These are phyloP conservation scores for Candida cerambycidarum DNA, from an alignment of 805 yeast genomes.

Conservation along the genomic window DNA sequence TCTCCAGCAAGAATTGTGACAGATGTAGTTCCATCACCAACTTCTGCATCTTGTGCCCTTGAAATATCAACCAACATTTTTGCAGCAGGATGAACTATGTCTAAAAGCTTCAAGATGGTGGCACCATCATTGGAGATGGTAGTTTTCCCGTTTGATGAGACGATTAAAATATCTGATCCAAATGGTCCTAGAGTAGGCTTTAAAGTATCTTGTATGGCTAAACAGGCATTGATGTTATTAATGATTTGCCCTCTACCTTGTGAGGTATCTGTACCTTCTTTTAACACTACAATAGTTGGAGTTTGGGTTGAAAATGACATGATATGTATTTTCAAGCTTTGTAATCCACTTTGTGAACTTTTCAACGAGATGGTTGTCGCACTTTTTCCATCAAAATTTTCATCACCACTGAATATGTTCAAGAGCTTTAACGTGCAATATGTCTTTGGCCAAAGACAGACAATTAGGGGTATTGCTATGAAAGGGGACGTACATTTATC, in stretches of 20 bases:
- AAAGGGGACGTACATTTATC: slow-evolving; percentile 44
- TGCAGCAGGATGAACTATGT: slow-evolving; percentile 98
- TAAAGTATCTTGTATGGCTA: slow-evolving; percentile 94
- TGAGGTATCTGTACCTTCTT: slow-evolving; percentile 96
- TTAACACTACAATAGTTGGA: slow-evolving; percentile 96
- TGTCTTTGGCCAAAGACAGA: slow-evolving; percentile 4
- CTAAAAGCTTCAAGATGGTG: slow-evolving; percentile 85
- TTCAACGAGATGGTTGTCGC: slow-evolving; percentile 13
- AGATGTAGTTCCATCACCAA: slow-evolving; percentile 97
- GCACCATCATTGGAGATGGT: slow-evolving; percentile 99
- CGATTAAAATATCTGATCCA: slow-evolving; percentile 93
- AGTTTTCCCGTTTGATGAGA: slow-evolving; percentile 77
- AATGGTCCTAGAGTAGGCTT: slow-evolving; percentile 95
- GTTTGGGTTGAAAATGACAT: slow-evolving; percentile 93
- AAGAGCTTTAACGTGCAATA: background rate
- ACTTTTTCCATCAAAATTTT: slow-evolving; percentile 11
- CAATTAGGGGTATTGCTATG: slow-evolving; percentile 19
- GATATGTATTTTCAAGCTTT: slow-evolving; percentile 5
- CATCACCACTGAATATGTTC: slow-evolving; percentile 8
- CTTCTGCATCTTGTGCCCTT: slow-evolving; percentile 96
- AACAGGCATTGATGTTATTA: slow-evolving; percentile 93
- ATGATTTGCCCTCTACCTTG: slow-evolving; percentile 97
- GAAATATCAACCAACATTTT: slow-evolving; percentile 92
- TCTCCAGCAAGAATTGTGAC: slow-evolving; percentile 96
- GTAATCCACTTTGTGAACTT: slow-evolving; percentile 3